Percentiles rank a stretch among this genome's conserved stretches.
These are phyloP conservation scores for Tanacetum coccineum DNA, from an alignment of 129 eudicot species.

Conservation along the genomic window DNA sequence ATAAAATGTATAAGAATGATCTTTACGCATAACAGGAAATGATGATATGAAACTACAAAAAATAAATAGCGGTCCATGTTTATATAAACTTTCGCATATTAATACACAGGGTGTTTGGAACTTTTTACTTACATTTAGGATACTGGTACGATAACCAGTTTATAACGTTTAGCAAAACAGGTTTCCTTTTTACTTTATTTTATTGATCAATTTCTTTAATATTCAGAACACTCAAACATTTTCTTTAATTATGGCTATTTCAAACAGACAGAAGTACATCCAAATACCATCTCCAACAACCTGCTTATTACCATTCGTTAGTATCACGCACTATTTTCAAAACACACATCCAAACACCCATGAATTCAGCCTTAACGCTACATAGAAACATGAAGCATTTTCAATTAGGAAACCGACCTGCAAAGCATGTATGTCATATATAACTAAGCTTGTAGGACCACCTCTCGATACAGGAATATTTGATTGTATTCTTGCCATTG, in stretches of 20 bases:
- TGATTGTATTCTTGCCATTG: conserved; percentile 88
- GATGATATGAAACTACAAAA: not conserved
- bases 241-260: no score
- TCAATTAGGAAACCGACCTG: conserved; percentile 52
- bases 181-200: not conserved
- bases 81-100: no score
- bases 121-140: not conserved
- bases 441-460: conserved; percentile 91
- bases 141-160: not conserved
- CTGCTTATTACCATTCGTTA: not conserved
- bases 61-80: no score
- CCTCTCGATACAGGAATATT: conserved; percentile 92
- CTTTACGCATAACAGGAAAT: not conserved
- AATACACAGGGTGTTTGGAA: conserved; percentile 1
- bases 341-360: no score
- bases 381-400: no score
- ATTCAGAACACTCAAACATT: no score
- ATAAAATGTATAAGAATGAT: not conserved
- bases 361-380: no score
- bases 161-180: not conserved
- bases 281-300: not conserved
- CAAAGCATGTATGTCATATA: conserved; percentile 96
- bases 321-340: no score
- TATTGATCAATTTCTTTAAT: no score
- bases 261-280: no score